Evolutionary conservation across 2,329 filamentous ascomycete species (phyloP).

Genomic region (Colletotrichum aenigma): DNA sequence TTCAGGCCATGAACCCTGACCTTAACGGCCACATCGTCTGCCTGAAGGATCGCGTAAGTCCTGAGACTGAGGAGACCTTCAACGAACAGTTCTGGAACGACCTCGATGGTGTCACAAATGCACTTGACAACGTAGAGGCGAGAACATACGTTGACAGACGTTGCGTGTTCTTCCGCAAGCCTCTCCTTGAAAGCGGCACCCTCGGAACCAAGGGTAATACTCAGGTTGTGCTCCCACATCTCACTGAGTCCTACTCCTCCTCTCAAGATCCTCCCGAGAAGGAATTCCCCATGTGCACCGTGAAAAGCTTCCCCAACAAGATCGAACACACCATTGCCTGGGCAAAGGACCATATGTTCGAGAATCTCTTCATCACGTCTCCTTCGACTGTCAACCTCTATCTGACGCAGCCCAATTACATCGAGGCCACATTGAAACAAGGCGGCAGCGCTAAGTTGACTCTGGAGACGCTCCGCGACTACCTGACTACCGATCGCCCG

Average conservation of each 20-base stretch:
- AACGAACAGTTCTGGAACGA: constrained; percentile 89
- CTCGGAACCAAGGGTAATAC: constrained; percentile 99
- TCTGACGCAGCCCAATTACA: constrained; percentile 87
- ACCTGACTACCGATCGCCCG: constrained; percentile 89
- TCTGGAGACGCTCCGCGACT: constrained; percentile 87
- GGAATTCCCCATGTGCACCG: constrained; percentile 98
- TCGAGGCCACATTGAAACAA: constrained; percentile 86
- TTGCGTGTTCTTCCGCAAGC: constrained; percentile 98
- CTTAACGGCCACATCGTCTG: constrained; percentile 84
- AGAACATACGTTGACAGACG: constrained; percentile 94
- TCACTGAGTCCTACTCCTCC: constrained; percentile 94
- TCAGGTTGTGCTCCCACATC: constrained; percentile 86
- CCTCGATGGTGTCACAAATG: constrained; percentile 93
- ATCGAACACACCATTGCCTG: constrained; percentile 99
- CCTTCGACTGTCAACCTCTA: constrained; percentile 95
- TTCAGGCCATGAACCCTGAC: constrained; percentile 94
- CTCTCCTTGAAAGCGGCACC: constrained; percentile 93
- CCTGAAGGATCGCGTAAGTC: constrained; percentile 86
- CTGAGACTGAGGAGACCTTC: constrained; percentile 92
- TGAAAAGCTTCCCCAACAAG: constrained; percentile 95
- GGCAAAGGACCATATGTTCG: constrained; percentile 90
- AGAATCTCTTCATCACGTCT: constrained; percentile 90
- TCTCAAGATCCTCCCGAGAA: constrained; percentile 98
- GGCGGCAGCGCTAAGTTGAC: constrained; percentile 95
- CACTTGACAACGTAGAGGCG: constrained; percentile 95